A percentile compares a stretch with the other conserved stretches of the same genome.
Conservation (phyloP, 441 rosid species). For the Mallotus japonicus region DNA sequence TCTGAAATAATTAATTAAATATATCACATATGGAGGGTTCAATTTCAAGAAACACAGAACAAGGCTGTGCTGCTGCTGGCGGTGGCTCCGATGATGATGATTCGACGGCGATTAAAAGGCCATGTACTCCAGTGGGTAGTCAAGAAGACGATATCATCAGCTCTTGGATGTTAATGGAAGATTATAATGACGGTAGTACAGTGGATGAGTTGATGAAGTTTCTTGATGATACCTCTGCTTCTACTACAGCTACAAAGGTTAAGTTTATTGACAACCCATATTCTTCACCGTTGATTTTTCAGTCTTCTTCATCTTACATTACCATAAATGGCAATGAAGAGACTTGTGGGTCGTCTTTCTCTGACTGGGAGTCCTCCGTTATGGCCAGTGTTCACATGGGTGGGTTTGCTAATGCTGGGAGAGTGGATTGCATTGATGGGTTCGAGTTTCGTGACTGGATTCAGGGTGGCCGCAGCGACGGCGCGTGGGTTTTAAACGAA, state of each 20-base stretch:
- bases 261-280: slow-evolving; percentile 63
- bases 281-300: slow-evolving; percentile 42
- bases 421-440: not conserved
- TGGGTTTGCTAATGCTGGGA: slow-evolving; percentile 19
- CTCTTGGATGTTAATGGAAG: slow-evolving; percentile 41
- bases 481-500: slow-evolving; percentile 29
- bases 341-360: slow-evolving; percentile 67
- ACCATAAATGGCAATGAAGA: slow-evolving; percentile 74
- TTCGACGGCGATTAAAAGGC: not conserved
- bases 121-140: slow-evolving; percentile 4
- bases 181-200: slow-evolving; percentile 36
- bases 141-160: slow-evolving; percentile 24
- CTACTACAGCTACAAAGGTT: slow-evolving; percentile 30
- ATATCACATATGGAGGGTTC: not conserved
- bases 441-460: not conserved
- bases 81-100: not conserved
- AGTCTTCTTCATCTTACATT: slow-evolving; percentile 50
- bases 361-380: slow-evolving; percentile 50
- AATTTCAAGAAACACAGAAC: not conserved
- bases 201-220: slow-evolving; percentile 45
- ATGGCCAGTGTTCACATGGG: slow-evolving; percentile 63
- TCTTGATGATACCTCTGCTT: slow-evolving; percentile 28
- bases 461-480: not conserved
- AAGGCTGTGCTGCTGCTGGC: not conserved
- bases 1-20: too few species aligned